Percentiles rank a stretch among this genome's conserved stretches.
phyloP scores from a whole-genome alignment of 2,329 filamentous ascomycete species.

The Colletotrichum ledebouriae region DNA sequence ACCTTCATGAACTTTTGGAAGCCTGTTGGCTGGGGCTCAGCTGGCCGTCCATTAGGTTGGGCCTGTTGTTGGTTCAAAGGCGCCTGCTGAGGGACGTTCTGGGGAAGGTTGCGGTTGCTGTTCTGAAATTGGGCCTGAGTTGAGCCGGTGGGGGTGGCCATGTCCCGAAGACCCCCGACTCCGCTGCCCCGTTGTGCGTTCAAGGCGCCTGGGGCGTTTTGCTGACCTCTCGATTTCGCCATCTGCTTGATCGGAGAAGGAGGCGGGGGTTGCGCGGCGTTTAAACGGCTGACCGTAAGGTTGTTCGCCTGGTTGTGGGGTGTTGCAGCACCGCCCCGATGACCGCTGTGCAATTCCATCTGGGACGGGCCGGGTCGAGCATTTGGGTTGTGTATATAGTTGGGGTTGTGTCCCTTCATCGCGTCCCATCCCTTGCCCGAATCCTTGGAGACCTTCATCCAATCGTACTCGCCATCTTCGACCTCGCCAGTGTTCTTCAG shows the following conservation, averaged over 20 bases:
- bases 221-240: constrained; percentile 80
- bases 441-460: constrained; percentile 95
- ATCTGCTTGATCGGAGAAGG: constrained; percentile 87
- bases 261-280: constrained; percentile 91
- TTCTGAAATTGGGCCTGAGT: constrained; percentile 97
- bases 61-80: constrained; percentile 67
- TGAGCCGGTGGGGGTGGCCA: constrained; percentile 87
- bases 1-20: constrained; percentile 94
- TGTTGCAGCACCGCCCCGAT: constrained; percentile 74
- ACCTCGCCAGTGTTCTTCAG: constrained; percentile 94
- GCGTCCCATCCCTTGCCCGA: constrained; percentile 91
- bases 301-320: constrained; percentile 72
- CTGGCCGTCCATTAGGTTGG: constrained; percentile 66
- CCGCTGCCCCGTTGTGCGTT: constrained; percentile 82
- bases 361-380: constrained; percentile 84
- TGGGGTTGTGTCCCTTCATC: constrained; percentile 73
- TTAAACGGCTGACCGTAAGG: constrained; percentile 90
- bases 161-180: constrained; percentile 79
- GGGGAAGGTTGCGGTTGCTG: constrained; percentile 88
- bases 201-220: constrained; percentile 81
- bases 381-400: constrained; percentile 81
- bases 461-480: constrained; percentile 98
- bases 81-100: constrained; percentile 71
- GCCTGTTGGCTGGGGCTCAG: constrained; percentile 82
- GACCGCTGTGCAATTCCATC: constrained; percentile 84